These are phyloP conservation scores for Iris pallida DNA, from an alignment of 116 monocot genomes.

Conservation along the genomic window DNA sequence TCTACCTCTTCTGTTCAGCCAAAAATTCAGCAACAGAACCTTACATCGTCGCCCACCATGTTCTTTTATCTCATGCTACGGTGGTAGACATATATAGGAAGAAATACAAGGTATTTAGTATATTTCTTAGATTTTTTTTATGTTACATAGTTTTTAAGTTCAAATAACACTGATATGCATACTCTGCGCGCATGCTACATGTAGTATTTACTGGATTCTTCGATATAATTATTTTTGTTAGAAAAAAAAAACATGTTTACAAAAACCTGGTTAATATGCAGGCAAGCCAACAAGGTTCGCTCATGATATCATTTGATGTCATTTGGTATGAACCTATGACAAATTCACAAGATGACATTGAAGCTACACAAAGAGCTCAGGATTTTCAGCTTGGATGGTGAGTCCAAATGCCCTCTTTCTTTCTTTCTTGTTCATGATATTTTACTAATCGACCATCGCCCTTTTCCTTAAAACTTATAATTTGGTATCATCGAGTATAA, in stretches of 20 bases:
- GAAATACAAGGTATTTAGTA: constrained; percentile 55
- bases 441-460: too few species aligned
- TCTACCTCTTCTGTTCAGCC: constrained; percentile 49
- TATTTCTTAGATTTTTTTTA: too few species aligned
- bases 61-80: constrained; percentile 68
- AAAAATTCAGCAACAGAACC: constrained; percentile 83
- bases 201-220: too few species aligned
- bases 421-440: too few species aligned
- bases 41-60: constrained; percentile 72
- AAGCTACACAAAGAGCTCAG: constrained; percentile 87
- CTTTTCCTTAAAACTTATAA: too few species aligned
- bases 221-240: too few species aligned
- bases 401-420: constrained; percentile 5
- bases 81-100: constrained; percentile 53
- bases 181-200: too few species aligned
- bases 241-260: too few species aligned
- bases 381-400: constrained; percentile 99
- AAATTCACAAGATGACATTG: constrained; percentile 50
- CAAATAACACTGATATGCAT: too few species aligned
- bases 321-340: constrained; percentile 87
- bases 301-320: constrained; percentile 89
- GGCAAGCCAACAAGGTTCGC: constrained; percentile 59
- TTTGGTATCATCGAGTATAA: too few species aligned
- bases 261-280: constrained; percentile 13
- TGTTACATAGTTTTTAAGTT: too few species aligned